A percentile compares a stretch with the other conserved stretches of the same genome.
phyloP scores from a whole-genome alignment of 2,329 filamentous ascomycete genomes.

The Claviceps citrina region DNA sequence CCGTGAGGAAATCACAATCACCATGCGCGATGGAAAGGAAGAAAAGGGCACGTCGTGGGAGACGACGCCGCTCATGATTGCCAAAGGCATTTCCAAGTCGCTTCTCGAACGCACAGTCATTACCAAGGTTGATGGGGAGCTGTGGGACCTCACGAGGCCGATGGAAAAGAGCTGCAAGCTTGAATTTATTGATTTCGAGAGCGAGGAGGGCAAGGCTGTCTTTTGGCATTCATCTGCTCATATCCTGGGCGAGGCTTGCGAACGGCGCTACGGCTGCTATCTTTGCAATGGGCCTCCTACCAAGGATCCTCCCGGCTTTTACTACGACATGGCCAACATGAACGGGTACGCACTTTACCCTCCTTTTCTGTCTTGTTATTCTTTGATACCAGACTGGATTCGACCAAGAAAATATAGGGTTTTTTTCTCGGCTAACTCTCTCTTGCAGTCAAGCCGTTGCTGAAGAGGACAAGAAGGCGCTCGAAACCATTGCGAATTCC shows the following conservation, averaged over 20 bases:
- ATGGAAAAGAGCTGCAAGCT: constrained; percentile 78
- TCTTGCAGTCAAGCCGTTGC: constrained; percentile 48
- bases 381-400: no score
- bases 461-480: constrained; percentile 67
- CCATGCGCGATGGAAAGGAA: constrained; percentile 55
- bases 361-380: background rate
- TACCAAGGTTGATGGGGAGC: constrained; percentile 62
- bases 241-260: constrained; percentile 85
- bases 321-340: constrained; percentile 79
- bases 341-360: constrained; percentile 16
- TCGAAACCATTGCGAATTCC: constrained; percentile 65
- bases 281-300: constrained; percentile 89
- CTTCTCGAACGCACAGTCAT: constrained; percentile 77
- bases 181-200: constrained; percentile 68
- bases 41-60: constrained; percentile 73
- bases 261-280: constrained; percentile 78
- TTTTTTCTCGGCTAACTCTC: no score
- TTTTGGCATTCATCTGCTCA: constrained; percentile 98
- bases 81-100: constrained; percentile 68
- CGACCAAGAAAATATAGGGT: no score
- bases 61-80: constrained; percentile 70
- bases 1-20: constrained; percentile 58
- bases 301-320: constrained; percentile 63
- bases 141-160: constrained; percentile 89
- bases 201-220: constrained; percentile 56